Conservation (phyloP, 441 rosid genomes). For the Daphne laureola region DNA sequence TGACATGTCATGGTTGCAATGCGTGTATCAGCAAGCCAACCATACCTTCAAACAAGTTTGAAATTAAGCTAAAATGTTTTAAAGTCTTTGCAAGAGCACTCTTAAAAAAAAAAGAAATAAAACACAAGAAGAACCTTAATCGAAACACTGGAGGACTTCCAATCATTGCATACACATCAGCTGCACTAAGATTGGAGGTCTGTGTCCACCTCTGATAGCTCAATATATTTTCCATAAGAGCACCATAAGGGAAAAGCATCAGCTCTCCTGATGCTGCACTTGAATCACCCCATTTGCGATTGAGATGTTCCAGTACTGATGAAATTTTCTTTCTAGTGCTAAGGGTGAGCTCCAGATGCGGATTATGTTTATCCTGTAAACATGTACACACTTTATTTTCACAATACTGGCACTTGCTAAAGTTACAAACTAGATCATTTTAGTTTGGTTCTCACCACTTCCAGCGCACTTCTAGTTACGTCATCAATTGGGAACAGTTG, state of each 20-base stretch:
- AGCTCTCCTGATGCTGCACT: slow-evolving; percentile 75
- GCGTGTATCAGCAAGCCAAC: slow-evolving; percentile 63
- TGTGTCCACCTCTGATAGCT: slow-evolving; percentile 70
- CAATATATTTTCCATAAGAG: slow-evolving; percentile 49
- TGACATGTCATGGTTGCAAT: slow-evolving; percentile 30
- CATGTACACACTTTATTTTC: slow-evolving; percentile 21
- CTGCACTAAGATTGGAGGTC: slow-evolving; percentile 55
- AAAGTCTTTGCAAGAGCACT: slow-evolving; percentile 11
- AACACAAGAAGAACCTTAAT: slow-evolving; percentile 55
- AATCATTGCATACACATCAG: slow-evolving; percentile 54
- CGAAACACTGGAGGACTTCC: slow-evolving; percentile 82
- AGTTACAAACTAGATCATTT: slow-evolving; percentile 15
- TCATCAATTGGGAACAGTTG: slow-evolving; percentile 96
- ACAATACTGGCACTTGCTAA: slow-evolving; percentile 12
- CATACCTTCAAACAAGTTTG: slow-evolving; percentile 63
- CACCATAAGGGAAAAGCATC: slow-evolving; percentile 70
- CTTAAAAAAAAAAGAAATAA: slow-evolving; percentile 14
- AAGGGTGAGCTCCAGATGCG: slow-evolving; percentile 92
- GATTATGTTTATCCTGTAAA: slow-evolving; percentile 85
- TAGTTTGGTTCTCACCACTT: slow-evolving; percentile 54
- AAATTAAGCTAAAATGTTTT: slow-evolving; percentile 11
- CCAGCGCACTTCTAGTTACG: slow-evolving; percentile 71
- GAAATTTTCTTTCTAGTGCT: slow-evolving; percentile 90
- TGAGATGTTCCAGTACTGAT: slow-evolving; percentile 88
- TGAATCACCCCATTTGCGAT: slow-evolving; percentile 92